Percentiles rank a stretch among this genome's conserved stretches.
phyloP scores from a whole-genome alignment of 345 rosid species.

The Brassica nigra region DNA sequence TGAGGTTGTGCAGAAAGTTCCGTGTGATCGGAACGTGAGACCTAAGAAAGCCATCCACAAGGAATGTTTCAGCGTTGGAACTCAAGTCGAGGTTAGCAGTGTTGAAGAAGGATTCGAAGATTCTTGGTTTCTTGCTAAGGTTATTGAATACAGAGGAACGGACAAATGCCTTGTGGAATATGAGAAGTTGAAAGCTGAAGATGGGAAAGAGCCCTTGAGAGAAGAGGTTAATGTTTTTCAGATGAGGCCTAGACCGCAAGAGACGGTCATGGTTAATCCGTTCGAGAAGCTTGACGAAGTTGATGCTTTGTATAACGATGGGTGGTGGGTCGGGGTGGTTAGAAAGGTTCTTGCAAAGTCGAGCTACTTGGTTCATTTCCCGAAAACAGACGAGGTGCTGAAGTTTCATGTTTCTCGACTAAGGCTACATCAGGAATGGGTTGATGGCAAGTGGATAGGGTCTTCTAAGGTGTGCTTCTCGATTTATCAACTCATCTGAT shows the following conservation, averaged over 20 bases:
- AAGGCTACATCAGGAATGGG: constrained; percentile 81
- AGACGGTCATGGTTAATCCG: constrained; percentile 37
- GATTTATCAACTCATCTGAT: background rate
- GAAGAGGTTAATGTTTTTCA: constrained; percentile 56
- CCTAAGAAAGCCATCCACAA: constrained; percentile 16
- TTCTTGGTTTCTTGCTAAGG: constrained; percentile 78
- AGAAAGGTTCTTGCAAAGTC: constrained; percentile 51
- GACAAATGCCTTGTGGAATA: constrained; percentile 65
- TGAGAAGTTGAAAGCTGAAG: constrained; percentile 63
- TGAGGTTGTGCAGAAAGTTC: constrained; percentile 42
- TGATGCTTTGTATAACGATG: constrained; percentile 77
- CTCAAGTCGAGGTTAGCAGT: constrained; percentile 65
- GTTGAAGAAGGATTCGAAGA: constrained; percentile 86
- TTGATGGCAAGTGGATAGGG: constrained; percentile 63
- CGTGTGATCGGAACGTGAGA: constrained; percentile 31
- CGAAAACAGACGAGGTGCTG: constrained; percentile 52
- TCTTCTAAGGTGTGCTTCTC: constrained; percentile 48
- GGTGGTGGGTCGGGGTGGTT: constrained; percentile 87
- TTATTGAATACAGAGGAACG: constrained; percentile 49
- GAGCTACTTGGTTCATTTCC: constrained; percentile 58
- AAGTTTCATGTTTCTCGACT: constrained; percentile 60
- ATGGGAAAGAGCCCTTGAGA: constrained; percentile 60
- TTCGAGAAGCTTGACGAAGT: constrained; percentile 69
- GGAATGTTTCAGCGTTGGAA: constrained; percentile 38
- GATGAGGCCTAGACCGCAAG: constrained; percentile 77